A percentile compares a stretch with the other conserved stretches of the same genome.
Evolutionary conservation across 1,139 yeast genomes (phyloP).

Genomic region (Debaryomyces psychrophilus): DNA sequence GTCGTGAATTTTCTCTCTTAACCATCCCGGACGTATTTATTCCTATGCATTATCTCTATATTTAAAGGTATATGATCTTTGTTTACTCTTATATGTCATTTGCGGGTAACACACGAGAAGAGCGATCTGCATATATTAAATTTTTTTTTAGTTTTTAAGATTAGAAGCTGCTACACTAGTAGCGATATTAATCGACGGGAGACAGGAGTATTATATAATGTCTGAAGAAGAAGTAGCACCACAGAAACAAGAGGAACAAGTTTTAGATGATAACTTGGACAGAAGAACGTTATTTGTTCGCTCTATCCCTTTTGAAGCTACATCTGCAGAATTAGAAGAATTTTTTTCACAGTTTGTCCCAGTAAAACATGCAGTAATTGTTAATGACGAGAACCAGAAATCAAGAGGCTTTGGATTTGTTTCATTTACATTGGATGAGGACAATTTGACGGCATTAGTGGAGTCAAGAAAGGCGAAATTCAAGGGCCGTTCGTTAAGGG

Average conservation of each 20-base stretch:
- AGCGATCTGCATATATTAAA: conserved; percentile 12
- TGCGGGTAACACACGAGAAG: conserved; percentile 11
- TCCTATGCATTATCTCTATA: background rate
- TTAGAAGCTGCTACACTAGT: conserved; percentile 1
- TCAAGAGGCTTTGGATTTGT: conserved; percentile 97
- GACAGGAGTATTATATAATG: conserved; percentile 11
- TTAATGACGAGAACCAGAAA: conserved; percentile 70
- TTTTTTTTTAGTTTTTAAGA: conserved; percentile 10
- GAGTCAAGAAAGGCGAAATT: conserved; percentile 70
- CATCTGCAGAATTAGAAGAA: conserved; percentile 77
- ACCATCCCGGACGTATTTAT: conserved; percentile 6
- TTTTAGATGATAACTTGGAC: conserved; percentile 45
- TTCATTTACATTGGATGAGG: conserved; percentile 83
- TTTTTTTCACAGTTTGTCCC: conserved; percentile 92
- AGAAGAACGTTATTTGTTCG: conserved; percentile 80
- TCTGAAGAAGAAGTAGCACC: conserved; percentile 12
- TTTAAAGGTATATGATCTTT: conserved; percentile 4
- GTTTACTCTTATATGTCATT: background rate
- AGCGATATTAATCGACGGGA: background rate
- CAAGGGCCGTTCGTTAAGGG: conserved; percentile 65
- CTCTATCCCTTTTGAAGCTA: conserved; percentile 77
- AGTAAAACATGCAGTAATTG: conserved; percentile 92
- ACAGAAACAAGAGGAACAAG: conserved; percentile 8
- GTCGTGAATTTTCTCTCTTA: conserved; percentile 7
- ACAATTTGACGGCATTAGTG: conserved; percentile 74